phyloP scores from a whole-genome alignment of 176 grass and related monocot genomes.

The Lolium perenne region DNA sequence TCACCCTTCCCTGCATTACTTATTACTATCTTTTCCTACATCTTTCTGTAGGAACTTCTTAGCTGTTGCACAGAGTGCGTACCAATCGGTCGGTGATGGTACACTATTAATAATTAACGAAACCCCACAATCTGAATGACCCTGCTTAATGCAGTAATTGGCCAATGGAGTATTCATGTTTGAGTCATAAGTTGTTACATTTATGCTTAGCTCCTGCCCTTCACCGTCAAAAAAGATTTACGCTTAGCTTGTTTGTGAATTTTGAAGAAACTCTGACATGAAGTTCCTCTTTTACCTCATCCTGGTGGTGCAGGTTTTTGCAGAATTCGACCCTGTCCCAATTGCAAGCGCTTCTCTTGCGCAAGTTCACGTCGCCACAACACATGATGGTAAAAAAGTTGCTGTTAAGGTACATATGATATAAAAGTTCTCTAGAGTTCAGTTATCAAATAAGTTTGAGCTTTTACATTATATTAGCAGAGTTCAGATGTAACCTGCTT shows the following conservation, averaged over 20 bases:
- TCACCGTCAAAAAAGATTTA: too few species aligned
- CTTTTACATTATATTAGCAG: neutral
- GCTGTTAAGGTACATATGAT: slow-evolving; percentile 74
- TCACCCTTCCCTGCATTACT: slow-evolving; percentile 27
- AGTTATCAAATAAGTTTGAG: neutral
- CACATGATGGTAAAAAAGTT: slow-evolving; percentile 85
- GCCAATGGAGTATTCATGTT: neutral
- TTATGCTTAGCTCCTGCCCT: neutral
- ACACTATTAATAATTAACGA: neutral
- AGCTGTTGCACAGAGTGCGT: neutral
- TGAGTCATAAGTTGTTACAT: neutral
- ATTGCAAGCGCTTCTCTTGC: slow-evolving; percentile 95
- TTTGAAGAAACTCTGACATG: slow-evolving; percentile 21
- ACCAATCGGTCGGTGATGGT: neutral
- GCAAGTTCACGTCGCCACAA: slow-evolving; percentile 95
- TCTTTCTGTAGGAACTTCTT: neutral
- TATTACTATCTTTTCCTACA: slow-evolving; percentile 15
- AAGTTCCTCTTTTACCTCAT: neutral
- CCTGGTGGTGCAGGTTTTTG: slow-evolving; percentile 63
- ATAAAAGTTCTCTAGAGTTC: slow-evolving; percentile 5
- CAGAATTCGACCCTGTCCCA: slow-evolving; percentile 92
- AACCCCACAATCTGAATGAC: neutral
- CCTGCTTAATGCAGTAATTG: neutral
- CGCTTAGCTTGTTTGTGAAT: neutral
- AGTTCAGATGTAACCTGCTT: neutral